A percentile compares a stretch with the other conserved stretches of the same genome.
Conservation (phyloP, 2,329 filamentous ascomycete species). For the Claviceps arundinis region DNA sequence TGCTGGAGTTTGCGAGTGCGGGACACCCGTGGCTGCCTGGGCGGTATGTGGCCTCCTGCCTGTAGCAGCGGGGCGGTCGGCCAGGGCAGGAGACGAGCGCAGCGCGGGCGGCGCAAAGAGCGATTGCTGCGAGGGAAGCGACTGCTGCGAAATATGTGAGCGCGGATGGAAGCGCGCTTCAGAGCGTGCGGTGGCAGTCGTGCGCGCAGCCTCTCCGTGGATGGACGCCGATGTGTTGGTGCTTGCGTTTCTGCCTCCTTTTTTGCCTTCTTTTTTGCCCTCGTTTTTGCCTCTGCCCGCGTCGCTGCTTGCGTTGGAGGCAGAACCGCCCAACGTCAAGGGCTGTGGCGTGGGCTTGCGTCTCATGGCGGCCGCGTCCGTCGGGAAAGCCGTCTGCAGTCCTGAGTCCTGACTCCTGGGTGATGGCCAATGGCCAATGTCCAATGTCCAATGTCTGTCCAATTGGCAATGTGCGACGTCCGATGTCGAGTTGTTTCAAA, state of each 20-base stretch:
- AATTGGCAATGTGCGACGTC: too few species aligned
- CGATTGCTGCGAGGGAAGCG: neutral
- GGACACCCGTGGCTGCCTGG: constrained; percentile 10
- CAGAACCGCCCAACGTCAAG: constrained; percentile 35
- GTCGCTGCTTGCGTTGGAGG: constrained; percentile 6
- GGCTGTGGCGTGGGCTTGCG: constrained; percentile 46
- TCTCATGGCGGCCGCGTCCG: constrained; percentile 29
- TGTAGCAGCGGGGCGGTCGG: constrained; percentile 26
- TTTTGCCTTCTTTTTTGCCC: neutral
- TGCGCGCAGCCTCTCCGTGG: neutral
- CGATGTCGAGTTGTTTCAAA: too few species aligned
- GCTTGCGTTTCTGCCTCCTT: neutral
- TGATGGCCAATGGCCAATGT: neutral
- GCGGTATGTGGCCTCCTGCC: constrained; percentile 10
- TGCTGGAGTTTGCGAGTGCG: constrained; percentile 1
- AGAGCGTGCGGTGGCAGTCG: neutral
- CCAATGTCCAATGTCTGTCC: too few species aligned
- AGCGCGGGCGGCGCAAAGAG: neutral
- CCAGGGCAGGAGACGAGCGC: constrained; percentile 26
- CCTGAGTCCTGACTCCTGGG: neutral
- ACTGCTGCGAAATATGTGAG: constrained; percentile 4
- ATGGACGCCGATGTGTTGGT: neutral
- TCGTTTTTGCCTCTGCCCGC: neutral
- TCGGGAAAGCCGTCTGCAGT: neutral
- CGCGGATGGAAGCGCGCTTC: neutral